These are phyloP conservation scores for Artemisia annua DNA, from an alignment of 129 eudicot species.

Conservation along the genomic window DNA sequence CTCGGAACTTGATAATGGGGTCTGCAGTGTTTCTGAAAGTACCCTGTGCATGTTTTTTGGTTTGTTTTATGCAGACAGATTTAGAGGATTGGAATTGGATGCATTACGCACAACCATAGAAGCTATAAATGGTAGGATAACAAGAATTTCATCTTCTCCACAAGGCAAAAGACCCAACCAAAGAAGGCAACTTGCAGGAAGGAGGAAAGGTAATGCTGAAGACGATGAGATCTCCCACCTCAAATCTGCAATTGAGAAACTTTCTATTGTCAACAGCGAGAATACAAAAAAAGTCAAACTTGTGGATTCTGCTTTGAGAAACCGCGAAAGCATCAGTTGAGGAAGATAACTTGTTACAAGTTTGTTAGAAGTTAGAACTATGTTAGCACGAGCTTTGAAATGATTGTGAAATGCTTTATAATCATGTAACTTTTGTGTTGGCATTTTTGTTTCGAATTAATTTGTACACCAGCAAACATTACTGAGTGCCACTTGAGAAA, in stretches of 20 bases:
- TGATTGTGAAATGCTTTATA: constrained; percentile 4
- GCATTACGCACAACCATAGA: constrained; percentile 73
- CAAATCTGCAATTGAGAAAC: constrained; percentile 66
- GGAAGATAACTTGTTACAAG: constrained; percentile 21
- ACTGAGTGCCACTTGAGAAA: background rate
- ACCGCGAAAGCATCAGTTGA: constrained; percentile 45
- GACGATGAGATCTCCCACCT: constrained; percentile 72
- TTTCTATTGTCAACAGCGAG: constrained; percentile 83
- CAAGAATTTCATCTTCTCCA: constrained; percentile 51
- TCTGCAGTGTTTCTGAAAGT: background rate
- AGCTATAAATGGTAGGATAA: constrained; percentile 73
- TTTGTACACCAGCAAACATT: background rate
- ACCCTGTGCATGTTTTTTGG: constrained; percentile 1
- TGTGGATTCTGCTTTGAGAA: constrained; percentile 72
- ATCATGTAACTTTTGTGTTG: background rate
- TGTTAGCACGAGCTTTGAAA: constrained; percentile 16
- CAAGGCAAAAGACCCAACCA: constrained; percentile 40
- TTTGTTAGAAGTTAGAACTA: background rate
- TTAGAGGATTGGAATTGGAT: constrained; percentile 81
- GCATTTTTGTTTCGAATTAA: background rate
- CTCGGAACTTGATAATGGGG: constrained; percentile 10
- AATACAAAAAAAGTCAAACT: constrained; percentile 72
- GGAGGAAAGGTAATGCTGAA: constrained; percentile 39
- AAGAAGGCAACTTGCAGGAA: constrained; percentile 37
- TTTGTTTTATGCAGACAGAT: constrained; percentile 62